A percentile compares a stretch with the other conserved stretches of the same genome.
Evolutionary conservation across 192 early-diverging fungal genomes (phyloP).

Genomic region (Ambispora gerdemannii): DNA sequence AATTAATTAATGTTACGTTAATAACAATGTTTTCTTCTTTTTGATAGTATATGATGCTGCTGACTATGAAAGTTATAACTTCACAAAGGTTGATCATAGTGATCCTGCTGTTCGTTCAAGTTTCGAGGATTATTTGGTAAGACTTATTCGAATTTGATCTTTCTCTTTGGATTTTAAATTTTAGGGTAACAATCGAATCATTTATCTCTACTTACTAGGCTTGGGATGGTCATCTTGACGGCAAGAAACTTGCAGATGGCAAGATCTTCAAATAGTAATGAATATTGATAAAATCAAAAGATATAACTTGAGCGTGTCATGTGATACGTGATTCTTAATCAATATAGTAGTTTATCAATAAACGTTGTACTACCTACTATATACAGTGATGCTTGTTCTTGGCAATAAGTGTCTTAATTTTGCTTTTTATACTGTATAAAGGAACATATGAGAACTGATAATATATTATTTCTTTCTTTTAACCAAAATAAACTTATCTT

Average conservation of each 20-base stretch:
- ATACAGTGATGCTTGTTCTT: too few species aligned
- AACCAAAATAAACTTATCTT: too few species aligned
- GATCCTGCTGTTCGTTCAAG: conserved; percentile 60
- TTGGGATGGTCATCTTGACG: conserved; percentile 80
- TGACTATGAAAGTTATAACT: conserved; percentile 87
- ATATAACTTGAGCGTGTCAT: too few species aligned
- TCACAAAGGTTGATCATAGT: conserved; percentile 68
- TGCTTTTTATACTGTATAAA: too few species aligned
- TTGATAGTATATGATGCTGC: conserved; percentile 64
- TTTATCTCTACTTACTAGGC: conserved; percentile 42
- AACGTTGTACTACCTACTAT: too few species aligned
- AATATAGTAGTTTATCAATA: too few species aligned
- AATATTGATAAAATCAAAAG: too few species aligned
- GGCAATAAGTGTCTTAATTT: too few species aligned
- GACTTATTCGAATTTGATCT: not conserved
- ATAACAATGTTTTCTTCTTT: conserved; percentile 24
- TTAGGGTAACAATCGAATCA: too few species aligned
- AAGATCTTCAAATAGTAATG: conserved; percentile 81
- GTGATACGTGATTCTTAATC: too few species aligned
- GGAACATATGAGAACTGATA: too few species aligned
- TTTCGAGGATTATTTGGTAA: conserved; percentile 50
- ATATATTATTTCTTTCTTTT: too few species aligned
- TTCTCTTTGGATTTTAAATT: not conserved
- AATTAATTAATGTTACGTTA: not conserved
- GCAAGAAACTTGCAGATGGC: conserved; percentile 76